Conservation (phyloP, 2,329 filamentous ascomycete genomes). For the Clarireedia paspali region DNA sequence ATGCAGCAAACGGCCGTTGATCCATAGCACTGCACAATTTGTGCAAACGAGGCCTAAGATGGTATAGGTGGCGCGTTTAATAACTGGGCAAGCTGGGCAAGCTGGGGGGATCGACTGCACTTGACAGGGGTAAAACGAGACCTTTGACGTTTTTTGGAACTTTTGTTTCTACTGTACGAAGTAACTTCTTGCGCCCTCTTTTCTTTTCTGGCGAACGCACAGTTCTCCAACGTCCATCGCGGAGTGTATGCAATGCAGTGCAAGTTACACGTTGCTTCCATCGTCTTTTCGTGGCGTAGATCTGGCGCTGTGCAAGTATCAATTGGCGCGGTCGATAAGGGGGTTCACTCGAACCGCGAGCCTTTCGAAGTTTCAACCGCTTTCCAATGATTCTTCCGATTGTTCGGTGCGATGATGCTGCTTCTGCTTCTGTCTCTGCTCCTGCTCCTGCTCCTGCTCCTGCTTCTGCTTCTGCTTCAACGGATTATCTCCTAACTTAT, state of each 20-base stretch:
- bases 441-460: too few relatives aligned
- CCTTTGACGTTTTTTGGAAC: not conserved
- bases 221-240: not conserved
- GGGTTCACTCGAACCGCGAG: not conserved
- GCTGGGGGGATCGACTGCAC: not conserved
- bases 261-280: not conserved
- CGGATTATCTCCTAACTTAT: too few relatives aligned
- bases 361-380: not conserved
- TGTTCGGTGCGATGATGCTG: not conserved
- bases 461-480: too few relatives aligned
- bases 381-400: not conserved
- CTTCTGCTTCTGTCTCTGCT: not conserved
- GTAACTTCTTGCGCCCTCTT: not conserved
- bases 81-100: not conserved
- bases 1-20: not conserved
- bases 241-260: not conserved
- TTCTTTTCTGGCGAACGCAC: not conserved
- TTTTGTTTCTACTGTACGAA: too few relatives aligned
- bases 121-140: conserved; percentile 2
- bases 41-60: conserved; percentile 1
- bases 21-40: not conserved
- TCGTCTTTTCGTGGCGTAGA: too few relatives aligned
- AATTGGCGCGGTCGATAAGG: conserved; percentile 4
- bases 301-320: too few relatives aligned
- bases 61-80: conserved; percentile 6